Evolutionary conservation across 148 eudicot species (phyloP).

Genomic region (Rhododendron simsii): DNA sequence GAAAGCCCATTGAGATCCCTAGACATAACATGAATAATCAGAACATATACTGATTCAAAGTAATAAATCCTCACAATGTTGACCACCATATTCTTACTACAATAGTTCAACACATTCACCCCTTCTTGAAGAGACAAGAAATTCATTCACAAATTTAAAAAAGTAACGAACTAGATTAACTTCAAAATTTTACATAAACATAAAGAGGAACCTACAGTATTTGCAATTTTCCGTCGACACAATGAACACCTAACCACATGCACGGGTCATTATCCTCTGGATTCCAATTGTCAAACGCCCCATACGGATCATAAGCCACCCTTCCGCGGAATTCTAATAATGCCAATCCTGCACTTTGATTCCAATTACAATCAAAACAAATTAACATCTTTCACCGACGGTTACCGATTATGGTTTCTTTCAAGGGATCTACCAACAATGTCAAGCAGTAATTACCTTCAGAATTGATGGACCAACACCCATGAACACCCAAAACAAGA

Average conservation of each 20-base stretch:
- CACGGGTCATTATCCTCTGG: slow-evolving; percentile 61
- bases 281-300: slow-evolving; percentile 66
- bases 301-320: slow-evolving; percentile 59
- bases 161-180: not conserved
- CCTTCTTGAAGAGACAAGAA: slow-evolving; percentile 2
- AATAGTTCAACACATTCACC: not conserved
- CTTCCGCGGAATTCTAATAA: slow-evolving; percentile 53
- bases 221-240: slow-evolving; percentile 64
- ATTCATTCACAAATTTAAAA: not conserved
- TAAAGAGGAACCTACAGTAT: slow-evolving; percentile 61
- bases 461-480: slow-evolving; percentile 57
- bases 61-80: slow-evolving; percentile 1
- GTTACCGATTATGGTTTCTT: not conserved
- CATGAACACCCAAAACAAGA: slow-evolving; percentile 44
- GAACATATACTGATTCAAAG: not conserved
- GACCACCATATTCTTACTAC: not conserved
- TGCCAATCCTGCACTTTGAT: slow-evolving; percentile 56
- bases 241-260: slow-evolving; percentile 67
- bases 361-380: slow-evolving; percentile 4
- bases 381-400: not conserved
- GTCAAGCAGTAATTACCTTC: slow-evolving; percentile 51
- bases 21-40: slow-evolving; percentile 7
- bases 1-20: slow-evolving; percentile 64
- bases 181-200: not conserved
- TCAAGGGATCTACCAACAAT: not conserved